A percentile compares a stretch with the other conserved stretches of the same genome.
These are phyloP conservation scores for Ustilago curta DNA, from an alignment of 1,284 basidiomycete species.

Conservation along the genomic window DNA sequence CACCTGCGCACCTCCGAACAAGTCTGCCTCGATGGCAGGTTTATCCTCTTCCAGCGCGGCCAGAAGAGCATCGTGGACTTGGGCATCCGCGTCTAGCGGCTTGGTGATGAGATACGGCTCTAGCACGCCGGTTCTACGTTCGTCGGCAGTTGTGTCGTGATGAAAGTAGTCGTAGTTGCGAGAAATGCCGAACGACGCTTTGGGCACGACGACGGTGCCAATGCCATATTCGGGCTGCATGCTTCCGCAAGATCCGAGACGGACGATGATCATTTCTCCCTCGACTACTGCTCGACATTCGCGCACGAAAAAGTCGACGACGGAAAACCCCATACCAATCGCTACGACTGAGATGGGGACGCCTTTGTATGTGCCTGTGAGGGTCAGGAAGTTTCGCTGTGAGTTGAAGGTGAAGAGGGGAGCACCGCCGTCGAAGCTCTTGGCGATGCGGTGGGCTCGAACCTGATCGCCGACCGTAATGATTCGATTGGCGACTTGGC, in stretches of 20 bases:
- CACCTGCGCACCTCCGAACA: slow-evolving; percentile 33
- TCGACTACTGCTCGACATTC: slow-evolving; percentile 81
- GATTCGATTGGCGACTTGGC: slow-evolving; percentile 80
- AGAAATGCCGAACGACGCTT: slow-evolving; percentile 76
- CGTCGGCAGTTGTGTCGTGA: slow-evolving; percentile 32
- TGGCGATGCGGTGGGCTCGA: slow-evolving; percentile 76
- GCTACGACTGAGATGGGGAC: slow-evolving; percentile 80
- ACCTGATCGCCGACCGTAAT: slow-evolving; percentile 81
- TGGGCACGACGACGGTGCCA: slow-evolving; percentile 80
- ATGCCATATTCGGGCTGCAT: slow-evolving; percentile 76
- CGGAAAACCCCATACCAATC: slow-evolving; percentile 80
- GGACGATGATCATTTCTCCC: slow-evolving; percentile 79
- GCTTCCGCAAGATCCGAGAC: slow-evolving; percentile 75
- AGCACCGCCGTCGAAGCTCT: slow-evolving; percentile 74
- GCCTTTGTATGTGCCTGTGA: slow-evolving; percentile 80
- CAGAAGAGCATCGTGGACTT: slow-evolving; percentile 71
- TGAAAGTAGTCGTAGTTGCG: slow-evolving; percentile 79
- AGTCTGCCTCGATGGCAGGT: slow-evolving; percentile 1
- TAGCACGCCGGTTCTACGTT: slow-evolving; percentile 29
- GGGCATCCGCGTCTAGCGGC: slow-evolving; percentile 75
- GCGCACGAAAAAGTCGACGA: slow-evolving; percentile 81
- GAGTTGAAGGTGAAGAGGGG: slow-evolving; percentile 75
- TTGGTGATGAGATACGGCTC: slow-evolving; percentile 79
- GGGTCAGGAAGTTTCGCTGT: slow-evolving; percentile 82
- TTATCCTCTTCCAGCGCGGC: slow-evolving; percentile 31